Base-by-base conservation (phyloP, 1,284 basidiomycete genomes). In the Cryptococcus sp. region DNA sequence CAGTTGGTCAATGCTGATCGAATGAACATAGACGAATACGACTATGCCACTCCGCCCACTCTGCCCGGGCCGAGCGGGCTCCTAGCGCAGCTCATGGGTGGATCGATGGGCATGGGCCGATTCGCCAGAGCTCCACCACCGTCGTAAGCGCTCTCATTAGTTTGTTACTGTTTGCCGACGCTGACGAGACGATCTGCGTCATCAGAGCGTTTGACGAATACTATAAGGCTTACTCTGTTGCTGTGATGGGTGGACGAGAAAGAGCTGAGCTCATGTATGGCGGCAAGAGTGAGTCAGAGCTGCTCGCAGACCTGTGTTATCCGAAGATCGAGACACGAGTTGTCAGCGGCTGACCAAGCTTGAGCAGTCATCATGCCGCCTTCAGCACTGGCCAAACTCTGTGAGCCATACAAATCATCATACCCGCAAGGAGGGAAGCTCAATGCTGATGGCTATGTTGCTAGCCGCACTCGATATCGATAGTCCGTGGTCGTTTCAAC, bases 401-500 rank as follows among this genome's bases (percentile, higher is more conserved):
- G 83, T 84, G 55, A 67, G 83, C 78, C 30, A 35, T 35, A 35
- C 30, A 35, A 2, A 8, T 35, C 23, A 35, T 17, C n/a, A 48
- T 17, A 45, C 25, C 3, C 4, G 54, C 40, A 23, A 17, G 27
- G 49, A 20, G 20, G 48, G 25, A 16, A 39, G 35, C 47, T 23
- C 39, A 48, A 54, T 60, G 46, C 57, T 11, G 19, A 17, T 16
- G 20, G 19, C 25, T 30, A 17, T 23, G 13, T 50, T 7, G 27
- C 39, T 65, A 84, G 83, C 93, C 0, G 85, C 86, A 47, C 84
- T 98, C 54, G 95, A 99, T 73, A 84, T 99, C 52, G 89, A 93
- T 63, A 85, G 86, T 0, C 96, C 96, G 0, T 98, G 94, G 93
- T 92, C 90, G 80, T 99, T 99, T 79, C 88, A 96, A 69, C 83